Evolutionary conservation across 1,284 basidiomycete species (phyloP).

Genomic region (Leccinum fuscescens): DNA sequence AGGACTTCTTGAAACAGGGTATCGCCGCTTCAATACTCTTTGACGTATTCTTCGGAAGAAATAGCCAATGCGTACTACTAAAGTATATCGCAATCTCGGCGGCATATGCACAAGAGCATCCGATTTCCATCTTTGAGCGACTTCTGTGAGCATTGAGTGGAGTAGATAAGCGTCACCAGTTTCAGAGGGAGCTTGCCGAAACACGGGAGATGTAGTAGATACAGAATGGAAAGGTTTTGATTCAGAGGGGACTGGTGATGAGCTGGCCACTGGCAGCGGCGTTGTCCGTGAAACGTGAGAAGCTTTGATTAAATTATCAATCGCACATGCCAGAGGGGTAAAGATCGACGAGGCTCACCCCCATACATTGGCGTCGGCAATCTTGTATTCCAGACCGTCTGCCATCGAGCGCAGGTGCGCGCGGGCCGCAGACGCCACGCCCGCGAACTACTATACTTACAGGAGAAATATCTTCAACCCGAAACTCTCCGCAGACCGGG

Average conservation of each 20-base stretch:
- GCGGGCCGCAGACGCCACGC: not conserved
- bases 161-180: not conserved
- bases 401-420: too few species aligned
- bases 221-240: not conserved
- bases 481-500: too few species aligned
- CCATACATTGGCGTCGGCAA: too few species aligned
- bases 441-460: not conserved
- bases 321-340: not conserved
- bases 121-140: not conserved
- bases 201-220: not conserved
- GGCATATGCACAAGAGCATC: not conserved
- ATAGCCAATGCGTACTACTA: not conserved
- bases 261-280: not conserved
- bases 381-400: too few species aligned
- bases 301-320: not conserved
- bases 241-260: not conserved
- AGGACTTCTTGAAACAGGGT: conserved; percentile 9
- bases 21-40: not conserved
- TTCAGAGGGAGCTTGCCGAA: not conserved
- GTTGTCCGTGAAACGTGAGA: not conserved
- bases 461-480: too few species aligned
- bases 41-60: not conserved
- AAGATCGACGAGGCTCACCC: not conserved
- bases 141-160: not conserved
- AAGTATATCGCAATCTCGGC: not conserved